A percentile compares a stretch with the other conserved stretches of the same genome.
phyloP scores from a whole-genome alignment of 2,329 filamentous ascomycete species.

The Fusarium heterosporum region DNA sequence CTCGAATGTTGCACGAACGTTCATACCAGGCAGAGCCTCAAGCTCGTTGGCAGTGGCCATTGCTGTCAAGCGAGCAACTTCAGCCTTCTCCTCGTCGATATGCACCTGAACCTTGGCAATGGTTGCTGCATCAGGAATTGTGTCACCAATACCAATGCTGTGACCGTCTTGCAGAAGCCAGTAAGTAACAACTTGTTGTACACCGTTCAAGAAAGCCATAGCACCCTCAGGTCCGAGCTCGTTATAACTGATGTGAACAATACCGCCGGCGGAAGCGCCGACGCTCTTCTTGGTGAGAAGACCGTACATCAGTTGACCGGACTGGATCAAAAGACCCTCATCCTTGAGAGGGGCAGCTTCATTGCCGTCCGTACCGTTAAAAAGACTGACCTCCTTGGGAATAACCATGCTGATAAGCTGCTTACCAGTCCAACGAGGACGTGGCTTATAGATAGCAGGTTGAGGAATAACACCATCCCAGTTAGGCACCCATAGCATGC shows the following conservation, averaged over 20 bases:
- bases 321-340: conserved; percentile 83
- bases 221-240: conserved; percentile 87
- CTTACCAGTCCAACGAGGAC: conserved; percentile 96
- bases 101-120: conserved; percentile 86
- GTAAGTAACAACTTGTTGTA: conserved; percentile 94
- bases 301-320: conserved; percentile 90
- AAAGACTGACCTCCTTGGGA: conserved; percentile 85
- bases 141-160: conserved; percentile 98
- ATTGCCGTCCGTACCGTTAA: conserved; percentile 69
- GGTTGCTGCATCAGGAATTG: conserved; percentile 88
- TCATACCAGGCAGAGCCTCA: conserved; percentile 97
- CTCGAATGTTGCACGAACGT: conserved; percentile 97
- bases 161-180: conserved; percentile 97
- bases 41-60: conserved; percentile 87
- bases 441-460: conserved; percentile 93
- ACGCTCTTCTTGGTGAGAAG: conserved; percentile 94
- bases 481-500: conserved; percentile 95
- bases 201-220: conserved; percentile 95
- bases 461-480: conserved; percentile 96
- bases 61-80: conserved; percentile 80
- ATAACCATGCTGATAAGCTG: conserved; percentile 96
- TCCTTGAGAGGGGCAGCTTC: conserved; percentile 76
- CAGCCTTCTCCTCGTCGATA: conserved; percentile 82
- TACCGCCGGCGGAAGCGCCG: conserved; percentile 88
- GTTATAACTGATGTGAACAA: conserved; percentile 96